Percentiles rank a stretch among this genome's conserved stretches.
Conservation (phyloP, 805 yeast genomes). For the Blastobotrys americana region DNA sequence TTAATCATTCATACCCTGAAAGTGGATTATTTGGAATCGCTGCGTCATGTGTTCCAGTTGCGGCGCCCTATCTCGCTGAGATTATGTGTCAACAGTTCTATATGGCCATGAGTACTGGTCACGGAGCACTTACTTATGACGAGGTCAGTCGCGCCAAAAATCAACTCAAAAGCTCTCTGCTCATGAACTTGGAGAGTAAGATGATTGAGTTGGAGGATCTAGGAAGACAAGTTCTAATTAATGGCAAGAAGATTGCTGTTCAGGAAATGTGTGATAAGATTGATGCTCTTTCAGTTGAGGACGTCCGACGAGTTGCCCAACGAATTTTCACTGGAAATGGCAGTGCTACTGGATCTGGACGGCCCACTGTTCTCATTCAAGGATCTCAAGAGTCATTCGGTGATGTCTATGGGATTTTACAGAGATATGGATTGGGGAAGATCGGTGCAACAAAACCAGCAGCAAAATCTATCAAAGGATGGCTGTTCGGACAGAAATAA, state of each 20-base stretch:
- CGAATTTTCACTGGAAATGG: conserved; percentile 65
- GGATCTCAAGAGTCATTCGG: conserved; percentile 84
- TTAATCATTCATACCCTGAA: conserved; percentile 84
- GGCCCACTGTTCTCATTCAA: conserved; percentile 83
- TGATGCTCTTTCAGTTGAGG: conserved; percentile 56
- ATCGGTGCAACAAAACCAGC: not conserved
- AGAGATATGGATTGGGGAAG: conserved; percentile 65
- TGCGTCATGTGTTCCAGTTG: conserved; percentile 76
- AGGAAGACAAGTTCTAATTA: conserved; percentile 89
- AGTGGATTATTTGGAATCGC: conserved; percentile 89
- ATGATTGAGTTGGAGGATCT: conserved; percentile 92
- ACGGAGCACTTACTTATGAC: conserved; percentile 54
- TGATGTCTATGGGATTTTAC: conserved; percentile 61
- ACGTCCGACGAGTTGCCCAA: conserved; percentile 66
- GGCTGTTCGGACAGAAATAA: too few relatives aligned
- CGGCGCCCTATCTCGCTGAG: conserved; percentile 77
- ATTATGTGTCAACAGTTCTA: conserved; percentile 62
- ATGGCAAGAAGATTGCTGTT: conserved; percentile 66
- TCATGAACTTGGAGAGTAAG: conserved; percentile 90
- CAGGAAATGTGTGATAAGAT: conserved; percentile 76
- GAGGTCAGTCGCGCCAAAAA: conserved; percentile 89
- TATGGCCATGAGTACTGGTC: conserved; percentile 43
- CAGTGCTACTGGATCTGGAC: conserved; percentile 44
- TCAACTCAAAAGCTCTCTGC: conserved; percentile 76
- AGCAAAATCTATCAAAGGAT: too few relatives aligned